Evolutionary conservation across 2,329 filamentous ascomycete genomes (phyloP).

Genomic region (Grosmannia serpens): DNA sequence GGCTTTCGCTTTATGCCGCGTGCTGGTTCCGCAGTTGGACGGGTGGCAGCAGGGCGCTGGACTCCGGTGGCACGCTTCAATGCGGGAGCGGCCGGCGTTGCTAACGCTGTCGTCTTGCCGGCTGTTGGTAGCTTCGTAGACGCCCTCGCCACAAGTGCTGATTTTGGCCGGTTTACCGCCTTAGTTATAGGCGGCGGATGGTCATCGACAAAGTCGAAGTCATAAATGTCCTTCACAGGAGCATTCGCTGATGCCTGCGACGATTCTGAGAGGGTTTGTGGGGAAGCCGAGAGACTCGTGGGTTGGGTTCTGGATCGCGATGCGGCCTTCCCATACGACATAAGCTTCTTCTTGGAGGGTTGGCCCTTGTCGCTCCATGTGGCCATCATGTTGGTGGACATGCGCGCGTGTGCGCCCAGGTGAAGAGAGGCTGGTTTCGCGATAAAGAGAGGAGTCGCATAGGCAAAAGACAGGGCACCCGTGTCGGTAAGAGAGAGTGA

Average conservation of each 20-base stretch:
- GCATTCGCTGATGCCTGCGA: background rate
- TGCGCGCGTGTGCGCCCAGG: background rate
- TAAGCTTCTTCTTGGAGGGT: constrained; percentile 18
- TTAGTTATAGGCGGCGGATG: constrained; percentile 2
- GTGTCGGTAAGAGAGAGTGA: background rate
- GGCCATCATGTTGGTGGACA: constrained; percentile 12
- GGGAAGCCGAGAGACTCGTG: background rate
- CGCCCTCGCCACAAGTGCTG: background rate
- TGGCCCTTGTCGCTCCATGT: constrained; percentile 12
- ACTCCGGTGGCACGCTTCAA: background rate
- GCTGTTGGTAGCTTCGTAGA: background rate
- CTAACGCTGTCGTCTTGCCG: background rate
- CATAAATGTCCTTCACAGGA: constrained; percentile 10
- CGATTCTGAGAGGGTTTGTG: constrained; percentile 1
- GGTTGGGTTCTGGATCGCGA: constrained; percentile 13
- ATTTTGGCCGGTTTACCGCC: background rate
- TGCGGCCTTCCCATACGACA: constrained; percentile 19
- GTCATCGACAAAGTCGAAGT: constrained; percentile 13
- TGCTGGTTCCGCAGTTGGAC: background rate
- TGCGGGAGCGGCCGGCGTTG: background rate
- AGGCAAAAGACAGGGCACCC: background rate
- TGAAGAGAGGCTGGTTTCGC: background rate
- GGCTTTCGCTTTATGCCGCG: constrained; percentile 11
- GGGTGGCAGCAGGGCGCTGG: background rate
- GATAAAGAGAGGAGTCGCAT: background rate